A percentile compares a stretch with the other conserved stretches of the same genome.
Evolutionary conservation across 371 early-diverging fungal genomes (phyloP).

Genomic region (Lichtheimia corymbifera): DNA sequence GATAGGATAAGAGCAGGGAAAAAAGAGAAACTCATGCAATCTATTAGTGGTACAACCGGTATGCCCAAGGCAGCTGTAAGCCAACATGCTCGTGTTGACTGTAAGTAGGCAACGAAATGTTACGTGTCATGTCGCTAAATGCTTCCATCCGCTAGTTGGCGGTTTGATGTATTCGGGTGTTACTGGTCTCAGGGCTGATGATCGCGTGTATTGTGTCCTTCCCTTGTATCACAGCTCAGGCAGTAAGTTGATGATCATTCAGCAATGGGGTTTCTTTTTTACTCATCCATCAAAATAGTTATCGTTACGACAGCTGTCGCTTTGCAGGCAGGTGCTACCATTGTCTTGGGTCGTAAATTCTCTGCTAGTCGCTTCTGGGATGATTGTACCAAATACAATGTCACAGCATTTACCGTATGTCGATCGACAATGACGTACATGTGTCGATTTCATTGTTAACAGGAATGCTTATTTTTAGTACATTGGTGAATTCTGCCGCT

Average conservation of each 20-base stretch:
- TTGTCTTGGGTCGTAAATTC: slow-evolving; percentile 51
- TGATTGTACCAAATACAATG: slow-evolving; percentile 46
- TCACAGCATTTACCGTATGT: slow-evolving; percentile 36
- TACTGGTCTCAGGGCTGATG: slow-evolving; percentile 16
- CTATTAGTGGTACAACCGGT: slow-evolving; percentile 20
- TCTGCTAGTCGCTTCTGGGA: slow-evolving; percentile 53
- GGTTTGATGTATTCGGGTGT: slow-evolving; percentile 23
- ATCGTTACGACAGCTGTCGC: slow-evolving; percentile 37
- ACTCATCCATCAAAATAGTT: slow-evolving; percentile 14
- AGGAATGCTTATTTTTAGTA: slow-evolving; percentile 30
- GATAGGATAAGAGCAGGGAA: background rate
- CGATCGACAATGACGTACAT: background rate
- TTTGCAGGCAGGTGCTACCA: slow-evolving; percentile 34
- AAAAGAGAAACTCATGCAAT: background rate
- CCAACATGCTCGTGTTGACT: slow-evolving; percentile 23
- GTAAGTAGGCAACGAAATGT: slow-evolving; percentile 9
- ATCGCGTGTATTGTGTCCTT: slow-evolving; percentile 50
- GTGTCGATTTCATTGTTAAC: background rate
- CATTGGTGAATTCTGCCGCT: slow-evolving; percentile 75
- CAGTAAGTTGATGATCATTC: slow-evolving; percentile 21
- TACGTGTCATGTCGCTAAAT: background rate
- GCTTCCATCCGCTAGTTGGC: slow-evolving; percentile 16
- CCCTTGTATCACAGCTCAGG: slow-evolving; percentile 58
- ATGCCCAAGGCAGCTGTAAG: slow-evolving; percentile 26
- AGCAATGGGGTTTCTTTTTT: too few relatives aligned